Evolutionary conservation across 1,284 basidiomycete species (phyloP).

Genomic region (Ustilago shanxiensis): DNA sequence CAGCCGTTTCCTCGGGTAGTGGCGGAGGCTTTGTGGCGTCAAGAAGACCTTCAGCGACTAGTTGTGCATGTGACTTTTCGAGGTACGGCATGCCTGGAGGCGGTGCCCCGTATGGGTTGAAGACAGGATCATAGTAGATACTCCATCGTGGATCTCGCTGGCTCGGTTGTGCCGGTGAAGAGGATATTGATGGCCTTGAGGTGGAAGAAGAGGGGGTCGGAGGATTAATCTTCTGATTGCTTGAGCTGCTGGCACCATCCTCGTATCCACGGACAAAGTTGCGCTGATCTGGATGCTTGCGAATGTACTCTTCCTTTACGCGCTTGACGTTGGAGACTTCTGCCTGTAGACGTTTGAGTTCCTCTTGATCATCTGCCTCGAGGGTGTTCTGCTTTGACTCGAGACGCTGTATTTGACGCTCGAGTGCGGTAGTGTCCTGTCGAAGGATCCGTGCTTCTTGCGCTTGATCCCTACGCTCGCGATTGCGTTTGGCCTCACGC

Average conservation of each 20-base stretch:
- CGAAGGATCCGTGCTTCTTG: constrained; percentile 52
- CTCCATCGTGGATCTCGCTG: constrained; percentile 73
- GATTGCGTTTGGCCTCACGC: constrained; percentile 63
- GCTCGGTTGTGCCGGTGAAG: neutral
- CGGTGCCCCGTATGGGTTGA: constrained; percentile 94
- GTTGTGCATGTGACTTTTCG: constrained; percentile 73
- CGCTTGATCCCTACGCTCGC: constrained; percentile 60
- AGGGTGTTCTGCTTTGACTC: constrained; percentile 31
- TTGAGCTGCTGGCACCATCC: constrained; percentile 6
- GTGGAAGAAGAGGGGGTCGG: neutral
- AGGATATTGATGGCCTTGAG: neutral
- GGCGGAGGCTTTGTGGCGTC: constrained; percentile 41
- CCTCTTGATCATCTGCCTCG: constrained; percentile 32
- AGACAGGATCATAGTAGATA: constrained; percentile 89
- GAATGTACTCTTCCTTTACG: constrained; percentile 74
- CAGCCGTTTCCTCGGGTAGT: constrained; percentile 28
- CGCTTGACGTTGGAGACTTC: constrained; percentile 51
- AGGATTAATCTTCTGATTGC: neutral
- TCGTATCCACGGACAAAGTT: constrained; percentile 77
- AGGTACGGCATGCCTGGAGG: constrained; percentile 95
- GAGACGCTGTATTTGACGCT: constrained; percentile 55
- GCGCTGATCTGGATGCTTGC: constrained; percentile 88
- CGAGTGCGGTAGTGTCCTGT: constrained; percentile 41
- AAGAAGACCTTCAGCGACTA: constrained; percentile 43
- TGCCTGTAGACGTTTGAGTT: constrained; percentile 45